Evolutionary conservation across 2,329 filamentous ascomycete species (phyloP).

Genomic region (Cryphonectria japonica): DNA sequence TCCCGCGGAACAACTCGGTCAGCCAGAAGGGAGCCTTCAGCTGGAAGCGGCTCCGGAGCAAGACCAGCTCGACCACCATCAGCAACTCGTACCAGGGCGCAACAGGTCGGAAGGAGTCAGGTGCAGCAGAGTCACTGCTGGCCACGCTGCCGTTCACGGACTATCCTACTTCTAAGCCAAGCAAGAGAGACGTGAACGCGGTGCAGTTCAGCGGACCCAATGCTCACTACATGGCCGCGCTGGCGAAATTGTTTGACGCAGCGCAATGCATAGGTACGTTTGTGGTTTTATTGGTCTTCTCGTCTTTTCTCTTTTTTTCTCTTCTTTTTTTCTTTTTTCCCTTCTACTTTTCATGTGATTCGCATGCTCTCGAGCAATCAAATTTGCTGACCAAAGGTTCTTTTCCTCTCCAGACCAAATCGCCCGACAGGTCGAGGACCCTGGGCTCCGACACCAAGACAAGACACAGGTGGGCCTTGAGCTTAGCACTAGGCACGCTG

Average conservation of each 20-base stretch:
- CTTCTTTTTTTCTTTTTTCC: not conserved
- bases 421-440: constrained; percentile 93
- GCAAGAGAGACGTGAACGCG: constrained; percentile 71
- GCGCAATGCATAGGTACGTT: constrained; percentile 85
- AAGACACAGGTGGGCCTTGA: constrained; percentile 95
- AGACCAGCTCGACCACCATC: constrained; percentile 75
- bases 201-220: constrained; percentile 82
- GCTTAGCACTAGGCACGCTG: constrained; percentile 87
- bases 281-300: not conserved
- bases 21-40: constrained; percentile 82
- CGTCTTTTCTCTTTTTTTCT: not conserved
- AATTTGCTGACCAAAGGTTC: constrained; percentile 7
- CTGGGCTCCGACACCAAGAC: constrained; percentile 86
- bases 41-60: constrained; percentile 87
- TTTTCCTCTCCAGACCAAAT: constrained; percentile 73
- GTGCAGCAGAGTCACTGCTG: constrained; percentile 50
- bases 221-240: constrained; percentile 85
- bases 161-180: constrained; percentile 66
- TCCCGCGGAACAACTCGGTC: constrained; percentile 62
- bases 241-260: constrained; percentile 90
- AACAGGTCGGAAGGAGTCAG: constrained; percentile 39
- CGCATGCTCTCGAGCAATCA: not conserved
- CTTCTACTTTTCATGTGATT: too few species aligned
- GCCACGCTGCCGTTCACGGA: constrained; percentile 78
- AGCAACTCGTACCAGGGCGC: constrained; percentile 55